Evolutionary conservation across 2,329 filamentous ascomycete genomes (phyloP), one percentile per base, ranked within the genome.

Genomic region (Claviceps monticola): DNA sequence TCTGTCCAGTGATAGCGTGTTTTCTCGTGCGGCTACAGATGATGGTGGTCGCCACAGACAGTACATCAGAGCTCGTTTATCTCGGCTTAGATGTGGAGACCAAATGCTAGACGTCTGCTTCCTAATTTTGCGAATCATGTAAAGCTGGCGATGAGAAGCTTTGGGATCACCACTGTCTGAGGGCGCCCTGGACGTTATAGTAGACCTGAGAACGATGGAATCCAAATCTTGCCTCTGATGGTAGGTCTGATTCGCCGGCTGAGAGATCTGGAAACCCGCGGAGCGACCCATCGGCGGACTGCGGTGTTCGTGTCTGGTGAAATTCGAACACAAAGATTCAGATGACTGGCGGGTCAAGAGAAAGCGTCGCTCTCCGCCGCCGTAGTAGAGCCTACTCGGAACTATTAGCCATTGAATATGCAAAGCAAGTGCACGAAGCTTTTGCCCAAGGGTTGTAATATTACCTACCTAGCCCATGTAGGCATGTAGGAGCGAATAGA

Each of bases 11-110:
- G 82, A 82, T 56, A 84, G 74, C 3, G 79, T 61, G 16, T 77
- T 74, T 38, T 76, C 78, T 41, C 81, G 79, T 2, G 77, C 68
- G 9, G 77, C 77, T 54, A 81, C 79, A 21, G 85, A 69, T 1
- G 82, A 83, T 1, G 88, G 88, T 1, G 87, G 82, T 54, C 82
- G 79, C 86, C 87, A 93, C 16, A 82, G 72, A 61, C 78, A 84
- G 57, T 72, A 78, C 53, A 71, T 68, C 51, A 73, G 72, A 46
- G 78, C 73, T 16, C 82, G 72, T 53, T 78, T 74, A 61, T 89
- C 84, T 13, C 73, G 71, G 49, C 76, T 75, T 34, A 90, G 68
- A 66, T 89, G 86, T 9, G 86, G 85, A 3, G 84, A 88, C 82
- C 84, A 88, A 56, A 85, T 74, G 57, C 79, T 75, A 39, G 82